Base-by-base conservation (phyloP, 2,329 filamentous ascomycete species). In the Diaporthe destruens region DNA sequence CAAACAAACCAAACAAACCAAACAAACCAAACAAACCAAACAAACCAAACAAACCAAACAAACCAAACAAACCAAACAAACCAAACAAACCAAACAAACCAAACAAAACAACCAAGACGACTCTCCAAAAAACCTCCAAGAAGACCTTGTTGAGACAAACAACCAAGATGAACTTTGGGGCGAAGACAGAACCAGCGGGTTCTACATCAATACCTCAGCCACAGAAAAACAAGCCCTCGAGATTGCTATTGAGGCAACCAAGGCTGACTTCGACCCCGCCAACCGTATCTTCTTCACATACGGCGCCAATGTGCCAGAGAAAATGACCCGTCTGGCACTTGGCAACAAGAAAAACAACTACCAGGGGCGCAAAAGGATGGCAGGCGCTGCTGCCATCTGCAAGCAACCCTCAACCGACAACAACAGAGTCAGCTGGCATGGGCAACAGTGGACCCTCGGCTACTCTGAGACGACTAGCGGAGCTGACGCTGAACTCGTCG, bases 331-430 rank as follows among this genome's bases (percentile, higher is more conserved):
- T 49, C 44, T 49, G 8, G 20, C 25, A 65, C 39, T 8, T 34
- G 29, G 9, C 25, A 14, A 18, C 14, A 9, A 12, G 34, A 6
- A n/a, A 25, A 39, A 20, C 56, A 11, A 25, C 42, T 23, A 65
- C 16, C 42, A 65, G 5, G 42, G 49, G 18, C 34, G 0, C 25
- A 65, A 49, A 6, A 65, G 59, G 3, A 14, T 65, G 29, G 59
- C 59, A 65, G 59, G 42, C 44, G 59, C 44, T 32, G 25, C 59
- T 47, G 59, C 44, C 59, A 34, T 65, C 59, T 65, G 23, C 59
- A 65, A 63, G 25, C 25, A 47, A 47, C 39, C 39, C 57, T 1
- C 57, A 32, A 29, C 57, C 57, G 6, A 65, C 20, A 47, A 65
- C 42, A 36, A n/a, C 39, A 65, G 42, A 36, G 36, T 29, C 59